Percentiles rank a stretch among this genome's conserved stretches.
Evolutionary conservation across 345 rosid genomes (phyloP).

Genomic region (Anacardium occidentale): DNA sequence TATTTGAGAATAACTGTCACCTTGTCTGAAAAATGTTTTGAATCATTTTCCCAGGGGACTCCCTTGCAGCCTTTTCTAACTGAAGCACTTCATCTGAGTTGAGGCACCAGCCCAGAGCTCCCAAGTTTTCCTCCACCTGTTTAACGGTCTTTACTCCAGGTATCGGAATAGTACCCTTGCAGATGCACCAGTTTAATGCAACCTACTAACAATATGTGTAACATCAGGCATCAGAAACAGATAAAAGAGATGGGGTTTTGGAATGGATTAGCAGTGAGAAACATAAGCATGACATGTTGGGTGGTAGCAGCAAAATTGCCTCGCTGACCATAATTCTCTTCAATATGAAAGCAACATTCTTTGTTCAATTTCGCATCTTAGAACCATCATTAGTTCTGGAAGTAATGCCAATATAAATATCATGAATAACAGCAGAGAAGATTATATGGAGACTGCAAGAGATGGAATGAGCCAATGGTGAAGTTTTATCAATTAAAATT

Average conservation of each 20-base stretch:
- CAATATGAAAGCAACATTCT: not conserved
- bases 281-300: not conserved
- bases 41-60: slow-evolving; percentile 73
- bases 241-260: not conserved
- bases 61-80: slow-evolving; percentile 61
- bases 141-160: slow-evolving; percentile 77
- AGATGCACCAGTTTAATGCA: slow-evolving; percentile 92
- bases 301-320: no score
- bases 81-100: slow-evolving; percentile 65
- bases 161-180: slow-evolving; percentile 82
- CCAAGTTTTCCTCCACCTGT: slow-evolving; percentile 81
- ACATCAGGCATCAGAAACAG: not conserved
- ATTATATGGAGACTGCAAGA: no score
- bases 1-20: slow-evolving; percentile 17
- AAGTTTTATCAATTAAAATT: no score
- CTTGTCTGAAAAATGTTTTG: slow-evolving; percentile 88
- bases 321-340: no score
- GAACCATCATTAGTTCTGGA: no score
- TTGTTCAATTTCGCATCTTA: not conserved
- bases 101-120: slow-evolving; percentile 79
- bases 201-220: slow-evolving; percentile 38
- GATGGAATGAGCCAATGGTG: no score
- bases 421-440: no score
- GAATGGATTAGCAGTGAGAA: not conserved
- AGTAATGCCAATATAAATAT: no score